A percentile compares a stretch with the other conserved stretches of the same genome.
Conservation (phyloP, 306 rosid species). For the Cucurbita pepo region DNA sequence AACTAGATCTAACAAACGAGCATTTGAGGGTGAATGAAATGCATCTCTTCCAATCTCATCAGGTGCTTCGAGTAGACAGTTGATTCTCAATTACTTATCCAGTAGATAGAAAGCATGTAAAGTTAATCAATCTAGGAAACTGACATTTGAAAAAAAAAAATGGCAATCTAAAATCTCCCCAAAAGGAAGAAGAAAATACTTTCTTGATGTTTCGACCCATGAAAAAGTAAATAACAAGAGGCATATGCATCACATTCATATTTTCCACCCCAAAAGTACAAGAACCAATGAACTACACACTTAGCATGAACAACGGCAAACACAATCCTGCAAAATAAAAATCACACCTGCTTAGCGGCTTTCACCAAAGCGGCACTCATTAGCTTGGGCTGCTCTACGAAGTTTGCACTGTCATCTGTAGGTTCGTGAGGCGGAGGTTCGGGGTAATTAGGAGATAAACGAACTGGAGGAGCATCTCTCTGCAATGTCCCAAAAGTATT, state of each 20-base stretch:
- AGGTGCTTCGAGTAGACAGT: background rate
- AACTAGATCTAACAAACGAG: background rate
- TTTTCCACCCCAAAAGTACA: background rate
- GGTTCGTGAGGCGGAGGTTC: conserved; percentile 52
- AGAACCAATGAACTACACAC: background rate
- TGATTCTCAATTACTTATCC: background rate
- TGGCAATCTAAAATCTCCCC: background rate
- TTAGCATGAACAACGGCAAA: background rate
- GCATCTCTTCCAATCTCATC: background rate
- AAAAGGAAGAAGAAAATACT: background rate
- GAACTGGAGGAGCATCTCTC: conserved; percentile 85
- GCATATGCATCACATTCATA: background rate
- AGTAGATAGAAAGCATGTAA: background rate
- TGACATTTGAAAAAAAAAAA: background rate
- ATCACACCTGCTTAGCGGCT: conserved; percentile 73
- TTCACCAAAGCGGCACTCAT: conserved; percentile 62
- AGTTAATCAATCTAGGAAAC: background rate
- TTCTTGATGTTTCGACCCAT: background rate
- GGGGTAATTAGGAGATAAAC: conserved; percentile 59
- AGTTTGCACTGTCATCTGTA: conserved; percentile 35
- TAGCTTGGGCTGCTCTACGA: conserved; percentile 60
- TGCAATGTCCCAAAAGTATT: conserved; percentile 71
- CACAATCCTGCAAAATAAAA: background rate
- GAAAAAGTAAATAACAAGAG: background rate
- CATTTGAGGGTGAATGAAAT: background rate